These are phyloP conservation scores for Magnusiomyces fungicola DNA, from an alignment of 1,139 yeast species.

Conservation along the genomic window DNA sequence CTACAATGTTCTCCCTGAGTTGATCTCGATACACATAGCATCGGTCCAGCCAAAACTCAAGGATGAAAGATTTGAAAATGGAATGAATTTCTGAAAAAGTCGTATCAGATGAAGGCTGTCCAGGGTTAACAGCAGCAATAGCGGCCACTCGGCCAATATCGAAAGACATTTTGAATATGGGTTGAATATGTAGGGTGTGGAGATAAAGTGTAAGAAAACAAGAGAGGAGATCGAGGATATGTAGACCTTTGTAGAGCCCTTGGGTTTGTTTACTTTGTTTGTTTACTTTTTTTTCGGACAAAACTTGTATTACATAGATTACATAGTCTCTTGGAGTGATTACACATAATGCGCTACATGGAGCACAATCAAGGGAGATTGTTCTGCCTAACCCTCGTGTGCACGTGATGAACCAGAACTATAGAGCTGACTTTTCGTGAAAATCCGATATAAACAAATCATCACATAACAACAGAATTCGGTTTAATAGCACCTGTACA, in stretches of 20 bases:
- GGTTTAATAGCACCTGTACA: too few species aligned
- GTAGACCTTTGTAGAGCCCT: too few species aligned
- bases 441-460: too few species aligned
- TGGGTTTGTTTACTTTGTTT: not conserved
- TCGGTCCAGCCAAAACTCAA: constrained; percentile 78
- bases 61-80: constrained; percentile 73
- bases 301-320: too few species aligned
- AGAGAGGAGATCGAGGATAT: too few species aligned
- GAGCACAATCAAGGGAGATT: too few species aligned
- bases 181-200: not conserved
- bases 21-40: constrained; percentile 88
- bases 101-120: constrained; percentile 61
- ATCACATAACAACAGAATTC: too few species aligned
- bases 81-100: constrained; percentile 69
- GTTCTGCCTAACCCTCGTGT: too few species aligned
- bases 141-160: constrained; percentile 77
- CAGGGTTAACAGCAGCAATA: constrained; percentile 83
- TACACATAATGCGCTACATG: too few species aligned
- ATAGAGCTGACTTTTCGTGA: too few species aligned
- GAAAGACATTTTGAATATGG: constrained; percentile 37
- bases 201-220: not conserved
- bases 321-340: too few species aligned
- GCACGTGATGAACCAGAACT: too few species aligned
- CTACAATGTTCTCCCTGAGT: constrained; percentile 75
- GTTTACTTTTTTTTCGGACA: not conserved